These are phyloP conservation scores for Anthoceros angustus DNA, from an alignment of 225 moss, liverwort and hornwort genomes.

Conservation along the genomic window DNA sequence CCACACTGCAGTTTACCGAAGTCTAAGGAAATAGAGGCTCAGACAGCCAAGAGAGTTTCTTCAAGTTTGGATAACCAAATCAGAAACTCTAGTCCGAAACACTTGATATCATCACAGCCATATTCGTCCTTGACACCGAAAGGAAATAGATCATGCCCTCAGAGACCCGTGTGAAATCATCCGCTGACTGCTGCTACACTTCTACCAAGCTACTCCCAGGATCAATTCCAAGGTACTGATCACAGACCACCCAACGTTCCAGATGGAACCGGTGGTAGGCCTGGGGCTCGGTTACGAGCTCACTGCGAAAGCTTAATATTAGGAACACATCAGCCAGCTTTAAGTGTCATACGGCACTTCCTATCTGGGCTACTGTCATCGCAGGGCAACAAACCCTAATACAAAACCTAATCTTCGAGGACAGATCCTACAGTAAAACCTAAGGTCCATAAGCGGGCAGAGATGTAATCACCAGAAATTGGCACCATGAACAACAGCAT, in stretches of 20 bases:
- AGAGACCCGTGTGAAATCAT: constrained; percentile 59
- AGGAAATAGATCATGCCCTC: constrained; percentile 17
- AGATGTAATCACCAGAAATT: constrained; percentile 31
- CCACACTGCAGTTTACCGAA: neutral
- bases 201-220: constrained; percentile 14
- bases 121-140: neutral
- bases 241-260: no score
- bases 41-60: constrained; percentile 9
- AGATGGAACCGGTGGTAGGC: no score
- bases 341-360: constrained; percentile 54
- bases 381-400: neutral
- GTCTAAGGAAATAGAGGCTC: neutral
- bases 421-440: neutral
- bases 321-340: constrained; percentile 7
- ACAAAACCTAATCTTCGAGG: neutral
- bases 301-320: neutral
- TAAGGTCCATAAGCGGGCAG: neutral
- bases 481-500: constrained; percentile 29
- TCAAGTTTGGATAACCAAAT: constrained; percentile 14
- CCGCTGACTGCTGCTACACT: constrained; percentile 16
- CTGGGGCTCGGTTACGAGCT: no score
- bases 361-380: constrained; percentile 58
- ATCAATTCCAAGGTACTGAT: neutral
- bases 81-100: constrained; percentile 57
- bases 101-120: constrained; percentile 18